Percentiles rank a stretch among this genome's conserved stretches.
Conservation (phyloP, 257 asterid species). For the Ligustrum vulgare region DNA sequence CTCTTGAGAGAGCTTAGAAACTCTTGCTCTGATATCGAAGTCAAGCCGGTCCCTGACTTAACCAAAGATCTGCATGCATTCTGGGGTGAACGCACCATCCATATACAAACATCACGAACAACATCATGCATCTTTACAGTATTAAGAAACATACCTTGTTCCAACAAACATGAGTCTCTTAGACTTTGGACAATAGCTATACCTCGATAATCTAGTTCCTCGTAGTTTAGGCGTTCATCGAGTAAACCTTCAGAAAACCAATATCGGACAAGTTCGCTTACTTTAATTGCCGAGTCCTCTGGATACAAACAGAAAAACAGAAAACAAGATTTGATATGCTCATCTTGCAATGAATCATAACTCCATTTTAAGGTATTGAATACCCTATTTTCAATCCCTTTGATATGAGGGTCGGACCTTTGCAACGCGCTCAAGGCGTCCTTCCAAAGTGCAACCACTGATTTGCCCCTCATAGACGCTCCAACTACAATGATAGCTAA, state of each 20-base stretch:
- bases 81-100: slow-evolving; percentile 9
- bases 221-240: slow-evolving; percentile 14
- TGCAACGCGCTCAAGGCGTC: not conserved
- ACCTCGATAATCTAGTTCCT: slow-evolving; percentile 25
- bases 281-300: not conserved
- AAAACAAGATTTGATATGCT: slow-evolving; percentile 20
- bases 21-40: not conserved
- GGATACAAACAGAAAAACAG: slow-evolving; percentile 29
- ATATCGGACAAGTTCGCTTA: slow-evolving; percentile 17
- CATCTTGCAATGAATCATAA: slow-evolving; percentile 21
- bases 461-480: slow-evolving; percentile 15
- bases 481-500: slow-evolving; percentile 15
- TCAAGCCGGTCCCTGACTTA: slow-evolving; percentile 13
- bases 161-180: slow-evolving; percentile 26
- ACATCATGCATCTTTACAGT: slow-evolving; percentile 32
- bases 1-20: slow-evolving; percentile 10
- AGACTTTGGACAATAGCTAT: slow-evolving; percentile 17
- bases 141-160: not conserved
- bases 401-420: slow-evolving; percentile 12
- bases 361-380: slow-evolving; percentile 24
- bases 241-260: slow-evolving; percentile 32
- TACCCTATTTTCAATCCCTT: slow-evolving; percentile 10
- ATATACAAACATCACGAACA: slow-evolving; percentile 25
- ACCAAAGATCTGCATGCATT: slow-evolving; percentile 10
- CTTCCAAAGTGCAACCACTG: slow-evolving; percentile 1